A percentile compares a stretch with the other conserved stretches of the same genome.
These are phyloP conservation scores for Gnomoniopsis sp. DNA, from an alignment of 2,329 filamentous ascomycete species.

Conservation along the genomic window DNA sequence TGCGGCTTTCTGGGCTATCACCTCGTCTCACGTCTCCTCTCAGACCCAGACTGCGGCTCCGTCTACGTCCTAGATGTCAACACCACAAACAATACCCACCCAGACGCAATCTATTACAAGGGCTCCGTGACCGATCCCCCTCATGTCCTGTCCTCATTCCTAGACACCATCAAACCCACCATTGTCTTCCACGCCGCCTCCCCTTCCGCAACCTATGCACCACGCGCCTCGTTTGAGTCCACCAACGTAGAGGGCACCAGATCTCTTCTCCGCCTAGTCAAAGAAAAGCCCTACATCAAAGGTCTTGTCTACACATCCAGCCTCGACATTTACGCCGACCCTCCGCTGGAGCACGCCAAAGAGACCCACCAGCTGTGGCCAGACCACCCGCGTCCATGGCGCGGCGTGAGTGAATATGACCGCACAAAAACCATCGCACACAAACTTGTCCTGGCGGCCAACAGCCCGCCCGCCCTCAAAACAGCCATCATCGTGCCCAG, in stretches of 20 bases:
- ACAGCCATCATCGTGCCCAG: constrained; percentile 27
- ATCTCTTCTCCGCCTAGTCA: constrained; percentile 24
- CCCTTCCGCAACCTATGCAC: constrained; percentile 23
- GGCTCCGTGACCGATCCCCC: constrained; percentile 25
- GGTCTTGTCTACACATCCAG: constrained; percentile 32
- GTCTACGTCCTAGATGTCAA: constrained; percentile 29
- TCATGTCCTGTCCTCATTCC: constrained; percentile 15
- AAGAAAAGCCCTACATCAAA: constrained; percentile 18
- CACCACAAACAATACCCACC: constrained; percentile 22
- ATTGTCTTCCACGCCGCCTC: constrained; percentile 32
- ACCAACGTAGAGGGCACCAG: constrained; percentile 31
- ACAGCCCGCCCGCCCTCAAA: constrained; percentile 21
- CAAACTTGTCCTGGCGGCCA: constrained; percentile 26
- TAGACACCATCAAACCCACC: constrained; percentile 23
- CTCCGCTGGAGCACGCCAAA: constrained; percentile 22
- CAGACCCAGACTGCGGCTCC: constrained; percentile 19
- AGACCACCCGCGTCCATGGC: not conserved
- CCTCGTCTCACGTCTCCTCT: constrained; percentile 26
- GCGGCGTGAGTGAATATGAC: constrained; percentile 22
- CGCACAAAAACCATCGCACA: constrained; percentile 33
- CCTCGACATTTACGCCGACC: constrained; percentile 26
- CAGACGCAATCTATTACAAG: constrained; percentile 23
- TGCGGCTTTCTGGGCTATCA: constrained; percentile 32
- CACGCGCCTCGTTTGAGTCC: constrained; percentile 20
- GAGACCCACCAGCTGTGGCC: constrained; percentile 25